A percentile compares a stretch with the other conserved stretches of the same genome.
phyloP scores from a whole-genome alignment of 1,284 basidiomycete species.

The Flammula alnicola region DNA sequence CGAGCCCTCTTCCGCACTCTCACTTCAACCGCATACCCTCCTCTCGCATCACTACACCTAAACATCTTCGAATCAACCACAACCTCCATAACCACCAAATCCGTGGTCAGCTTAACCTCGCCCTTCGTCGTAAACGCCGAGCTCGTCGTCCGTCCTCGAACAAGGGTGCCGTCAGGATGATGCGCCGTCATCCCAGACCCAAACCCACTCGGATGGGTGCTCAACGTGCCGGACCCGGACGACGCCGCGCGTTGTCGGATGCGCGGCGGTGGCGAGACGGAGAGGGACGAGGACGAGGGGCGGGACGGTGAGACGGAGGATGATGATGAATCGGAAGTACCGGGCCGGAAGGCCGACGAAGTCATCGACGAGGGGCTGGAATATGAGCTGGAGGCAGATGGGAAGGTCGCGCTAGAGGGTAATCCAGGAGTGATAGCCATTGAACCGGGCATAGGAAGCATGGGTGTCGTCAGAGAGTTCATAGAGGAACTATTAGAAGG shows the following conservation, averaged over 20 bases:
- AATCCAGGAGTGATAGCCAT: conserved; percentile 22
- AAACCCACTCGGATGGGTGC: conserved; percentile 2
- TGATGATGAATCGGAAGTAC: not conserved
- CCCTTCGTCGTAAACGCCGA: conserved; percentile 66
- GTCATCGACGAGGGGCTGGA: conserved; percentile 1
- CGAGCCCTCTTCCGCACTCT: conserved; percentile 44
- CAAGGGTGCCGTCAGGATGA: conserved; percentile 12
- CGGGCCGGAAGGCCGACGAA: conserved; percentile 3
- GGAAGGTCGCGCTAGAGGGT: conserved; percentile 15
- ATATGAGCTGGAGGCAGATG: conserved; percentile 8
- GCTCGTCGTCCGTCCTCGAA: conserved; percentile 40
- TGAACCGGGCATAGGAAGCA: conserved; percentile 26
- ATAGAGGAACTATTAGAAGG: conserved; percentile 5
- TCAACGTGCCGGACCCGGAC: conserved; percentile 19
- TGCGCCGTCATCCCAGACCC: not conserved
- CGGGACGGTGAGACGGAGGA: not conserved
- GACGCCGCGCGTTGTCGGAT: conserved; percentile 28
- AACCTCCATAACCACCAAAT: conserved; percentile 73
- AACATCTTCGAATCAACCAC: conserved; percentile 80
- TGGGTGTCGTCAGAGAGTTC: conserved; percentile 8
- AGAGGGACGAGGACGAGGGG: conserved; percentile 13
- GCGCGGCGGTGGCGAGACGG: conserved; percentile 18
- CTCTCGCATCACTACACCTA: conserved; percentile 30
- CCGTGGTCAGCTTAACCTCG: conserved; percentile 57
- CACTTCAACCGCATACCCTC: conserved; percentile 61